Evolutionary conservation across 345 rosid genomes (phyloP).

Genomic region (Capsella bursapastoris): DNA sequence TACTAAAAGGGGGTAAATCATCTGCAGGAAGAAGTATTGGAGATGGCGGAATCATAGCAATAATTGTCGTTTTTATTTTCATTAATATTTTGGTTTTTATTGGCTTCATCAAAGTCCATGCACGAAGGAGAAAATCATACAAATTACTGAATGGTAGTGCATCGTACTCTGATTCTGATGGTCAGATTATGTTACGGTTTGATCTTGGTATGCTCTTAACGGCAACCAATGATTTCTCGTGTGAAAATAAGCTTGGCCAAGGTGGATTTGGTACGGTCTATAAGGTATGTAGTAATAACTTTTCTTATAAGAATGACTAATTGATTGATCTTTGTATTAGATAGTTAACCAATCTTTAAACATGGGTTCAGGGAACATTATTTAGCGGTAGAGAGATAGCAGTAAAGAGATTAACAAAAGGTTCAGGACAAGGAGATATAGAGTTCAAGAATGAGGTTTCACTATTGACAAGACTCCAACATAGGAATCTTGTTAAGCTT

Average conservation of each 20-base stretch:
- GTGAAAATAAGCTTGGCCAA: slow-evolving; percentile 44
- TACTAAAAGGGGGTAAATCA: not conserved
- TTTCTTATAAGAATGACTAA: not conserved
- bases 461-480: slow-evolving; percentile 57
- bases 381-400: slow-evolving; percentile 47
- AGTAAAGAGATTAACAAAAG: slow-evolving; percentile 47
- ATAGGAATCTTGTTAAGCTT: slow-evolving; percentile 54
- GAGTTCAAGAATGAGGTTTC: slow-evolving; percentile 59
- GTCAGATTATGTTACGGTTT: slow-evolving; percentile 34
- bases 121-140: not conserved
- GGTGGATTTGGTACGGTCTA: slow-evolving; percentile 57
- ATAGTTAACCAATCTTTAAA: not conserved
- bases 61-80: not conserved
- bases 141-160: not conserved
- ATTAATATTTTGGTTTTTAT: not conserved
- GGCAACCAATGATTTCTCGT: slow-evolving; percentile 40
- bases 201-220: slow-evolving; percentile 8
- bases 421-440: slow-evolving; percentile 50
- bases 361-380: slow-evolving; percentile 47
- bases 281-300: slow-evolving; percentile 38
- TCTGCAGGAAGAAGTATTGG: not conserved
- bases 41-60: not conserved
- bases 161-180: slow-evolving; percentile 2
- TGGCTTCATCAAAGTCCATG: not conserved
- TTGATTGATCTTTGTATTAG: not conserved